Percentiles rank a stretch among this genome's conserved stretches.
phyloP scores from a whole-genome alignment of 202 grass and related monocot genomes.

The Digitaria exilis region DNA sequence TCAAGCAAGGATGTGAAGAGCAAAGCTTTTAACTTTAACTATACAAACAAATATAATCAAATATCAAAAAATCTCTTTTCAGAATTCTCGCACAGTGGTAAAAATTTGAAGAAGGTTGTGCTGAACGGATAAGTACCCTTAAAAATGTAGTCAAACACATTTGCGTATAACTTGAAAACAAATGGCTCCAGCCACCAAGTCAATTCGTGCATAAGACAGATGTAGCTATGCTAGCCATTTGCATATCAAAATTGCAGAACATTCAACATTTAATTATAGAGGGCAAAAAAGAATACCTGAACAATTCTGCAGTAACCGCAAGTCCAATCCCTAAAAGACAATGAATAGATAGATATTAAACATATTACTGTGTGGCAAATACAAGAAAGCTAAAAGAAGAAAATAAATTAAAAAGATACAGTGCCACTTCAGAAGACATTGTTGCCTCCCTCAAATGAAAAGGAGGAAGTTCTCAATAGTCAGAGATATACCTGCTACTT shows the following conservation, averaged over 20 bases:
- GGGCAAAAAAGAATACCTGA: constrained; percentile 61
- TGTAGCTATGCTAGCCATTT: neutral
- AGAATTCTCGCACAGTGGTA: neutral
- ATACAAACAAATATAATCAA: constrained; percentile 26
- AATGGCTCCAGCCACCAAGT: constrained; percentile 6
- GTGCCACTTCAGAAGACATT: neutral
- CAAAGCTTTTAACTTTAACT: constrained; percentile 26
- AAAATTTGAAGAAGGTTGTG: neutral
- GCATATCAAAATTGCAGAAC: constrained; percentile 12
- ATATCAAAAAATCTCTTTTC: constrained; percentile 1
- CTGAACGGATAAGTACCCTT: neutral
- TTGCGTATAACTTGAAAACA: neutral
- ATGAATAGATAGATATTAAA: constrained; percentile 37
- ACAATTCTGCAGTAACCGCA: constrained; percentile 79
- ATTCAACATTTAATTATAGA: constrained; percentile 15
- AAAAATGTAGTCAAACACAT: constrained; percentile 14
- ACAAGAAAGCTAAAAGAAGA: constrained; percentile 24
- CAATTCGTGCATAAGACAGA: constrained; percentile 24
- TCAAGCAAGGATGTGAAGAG: constrained; percentile 4
- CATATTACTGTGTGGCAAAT: constrained; percentile 21
- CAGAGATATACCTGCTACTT: constrained; percentile 66
- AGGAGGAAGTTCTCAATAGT: neutral
- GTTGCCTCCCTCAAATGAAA: constrained; percentile 13
- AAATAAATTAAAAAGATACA: neutral
- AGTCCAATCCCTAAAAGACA: constrained; percentile 80